Conservation (phyloP, 768 basidiomycete species). For the Lactarius vividus region DNA sequence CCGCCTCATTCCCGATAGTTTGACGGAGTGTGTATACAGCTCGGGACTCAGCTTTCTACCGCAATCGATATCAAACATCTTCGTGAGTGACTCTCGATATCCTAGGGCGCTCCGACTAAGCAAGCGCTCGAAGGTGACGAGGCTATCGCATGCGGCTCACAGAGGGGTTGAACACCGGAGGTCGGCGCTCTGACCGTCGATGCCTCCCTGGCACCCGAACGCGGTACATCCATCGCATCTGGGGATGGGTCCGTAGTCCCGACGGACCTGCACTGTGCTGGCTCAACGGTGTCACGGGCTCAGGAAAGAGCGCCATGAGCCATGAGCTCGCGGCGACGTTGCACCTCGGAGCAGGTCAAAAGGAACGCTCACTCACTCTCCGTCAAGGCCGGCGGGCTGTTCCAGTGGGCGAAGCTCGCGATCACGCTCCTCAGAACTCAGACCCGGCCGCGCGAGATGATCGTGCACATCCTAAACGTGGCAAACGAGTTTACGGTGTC, state of each 20-base stretch:
- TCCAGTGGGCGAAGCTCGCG: constrained; percentile 26
- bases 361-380: constrained; percentile 9
- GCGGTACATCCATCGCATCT: constrained; percentile 20
- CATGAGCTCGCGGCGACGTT: constrained; percentile 25
- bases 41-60: constrained; percentile 19
- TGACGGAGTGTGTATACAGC: background rate
- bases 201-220: constrained; percentile 24
- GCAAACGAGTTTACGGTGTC: no score
- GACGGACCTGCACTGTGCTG: constrained; percentile 17
- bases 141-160: constrained; percentile 12
- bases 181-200: constrained; percentile 18
- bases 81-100: constrained; percentile 2
- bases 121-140: constrained; percentile 12
- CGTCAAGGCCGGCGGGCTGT: constrained; percentile 23
- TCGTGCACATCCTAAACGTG: constrained; percentile 11
- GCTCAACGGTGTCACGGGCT: constrained; percentile 28
- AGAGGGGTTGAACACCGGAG: constrained; percentile 15
- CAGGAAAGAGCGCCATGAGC: constrained; percentile 27
- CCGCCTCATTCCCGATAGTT: background rate
- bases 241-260: constrained; percentile 17
- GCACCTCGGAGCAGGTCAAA: constrained; percentile 11
- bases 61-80: constrained; percentile 17
- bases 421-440: constrained; percentile 15
- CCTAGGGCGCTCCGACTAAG: background rate
- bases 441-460: constrained; percentile 7